Base-by-base conservation (phyloP, 2,329 filamentous ascomycete genomes). In the Tolypocladium pustulatum region DNA sequence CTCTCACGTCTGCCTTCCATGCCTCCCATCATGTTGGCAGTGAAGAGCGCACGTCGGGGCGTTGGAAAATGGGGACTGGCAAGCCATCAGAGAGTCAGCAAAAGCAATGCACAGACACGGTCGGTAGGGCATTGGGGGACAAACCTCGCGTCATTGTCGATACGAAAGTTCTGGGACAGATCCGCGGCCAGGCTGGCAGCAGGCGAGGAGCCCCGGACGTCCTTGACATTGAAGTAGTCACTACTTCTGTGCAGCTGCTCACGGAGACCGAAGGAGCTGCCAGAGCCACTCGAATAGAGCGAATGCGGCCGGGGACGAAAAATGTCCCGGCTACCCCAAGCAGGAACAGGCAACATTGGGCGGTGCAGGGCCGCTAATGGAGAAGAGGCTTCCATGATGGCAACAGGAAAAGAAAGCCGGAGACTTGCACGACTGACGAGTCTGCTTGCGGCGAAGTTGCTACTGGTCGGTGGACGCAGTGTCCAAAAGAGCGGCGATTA, bases 141-240 rank as follows among this genome's bases (percentile, higher is more conserved):
- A 65, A 79, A 97, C 93, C 92, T 97, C 69, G 88, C 73, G 58
- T 84, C 80, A 61, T 76, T 91, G 74, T 97, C 92, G 72, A 97
- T 89, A 71, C 93, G 89, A 72, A 97, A 96, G 78, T 97, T 99
- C 71, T 96, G 91, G 60, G 92, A 97, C 67, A 97, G 81, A 75
- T 99, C 94, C 62, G 91, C 92, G 49, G 92, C 93, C 65, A 99
- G 78, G 69, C 90, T 96, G 57, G 91, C 86, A 40, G 91, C 92
- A 7, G 94, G 94, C 59, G 94, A 99, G 25, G 92, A 96, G 55
- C 91, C 90, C 65, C 85, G 85, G 67, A 90, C 79, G 57, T 88
- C 82, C 70, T 90, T 91, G 67, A 89, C 74, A 67, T 81, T 86
- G 77, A 97, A 96, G 77, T 94, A 96, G 73, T 96, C 92, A 46